A percentile compares a stretch with the other conserved stretches of the same genome.
phyloP scores from a whole-genome alignment of 2,329 filamentous ascomycete genomes.

The Metarhizium brunneum region DNA sequence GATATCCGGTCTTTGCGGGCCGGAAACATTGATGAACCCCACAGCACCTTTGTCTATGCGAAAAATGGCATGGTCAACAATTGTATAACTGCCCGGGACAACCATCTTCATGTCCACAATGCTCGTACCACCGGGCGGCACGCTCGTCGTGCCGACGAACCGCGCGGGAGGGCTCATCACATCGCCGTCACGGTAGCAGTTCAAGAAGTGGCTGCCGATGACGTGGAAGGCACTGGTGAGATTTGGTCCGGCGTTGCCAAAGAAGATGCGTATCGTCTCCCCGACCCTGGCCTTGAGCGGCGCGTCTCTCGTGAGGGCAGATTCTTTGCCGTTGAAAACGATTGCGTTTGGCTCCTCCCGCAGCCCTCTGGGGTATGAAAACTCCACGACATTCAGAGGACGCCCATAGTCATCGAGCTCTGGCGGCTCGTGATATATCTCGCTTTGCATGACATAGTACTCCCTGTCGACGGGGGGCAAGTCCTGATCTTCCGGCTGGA shows the following conservation, averaged over 20 bases:
- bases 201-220: slow-evolving; percentile 21
- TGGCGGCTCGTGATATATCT: slow-evolving; percentile 26
- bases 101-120: slow-evolving; percentile 23
- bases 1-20: slow-evolving; percentile 16
- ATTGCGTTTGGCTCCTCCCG: slow-evolving; percentile 21
- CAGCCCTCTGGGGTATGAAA: slow-evolving; percentile 23
- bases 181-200: slow-evolving; percentile 21
- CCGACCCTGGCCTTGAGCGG: slow-evolving; percentile 20
- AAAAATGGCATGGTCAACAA: slow-evolving; percentile 25
- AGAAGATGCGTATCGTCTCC: slow-evolving; percentile 24
- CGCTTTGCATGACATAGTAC: slow-evolving; percentile 28
- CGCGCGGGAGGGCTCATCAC: slow-evolving; percentile 19
- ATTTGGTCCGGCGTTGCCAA: slow-evolving; percentile 25
- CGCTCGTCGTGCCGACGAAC: slow-evolving; percentile 16
- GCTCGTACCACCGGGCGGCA: slow-evolving; percentile 18
- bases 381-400: slow-evolving; percentile 19
- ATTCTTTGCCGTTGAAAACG: slow-evolving; percentile 24
- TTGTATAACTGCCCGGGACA: slow-evolving; percentile 22
- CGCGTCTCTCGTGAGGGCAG: slow-evolving; percentile 18
- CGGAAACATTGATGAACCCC: slow-evolving; percentile 24
- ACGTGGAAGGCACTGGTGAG: slow-evolving; percentile 25
- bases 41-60: slow-evolving; percentile 24
- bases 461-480: slow-evolving; percentile 22
- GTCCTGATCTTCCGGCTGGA: slow-evolving; percentile 19
- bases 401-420: slow-evolving; percentile 21